Evolutionary conservation across 139 green algal genomes (phyloP), one percentile per base, ranked within the genome.

Genomic region (Volvox reticuliferus): DNA sequence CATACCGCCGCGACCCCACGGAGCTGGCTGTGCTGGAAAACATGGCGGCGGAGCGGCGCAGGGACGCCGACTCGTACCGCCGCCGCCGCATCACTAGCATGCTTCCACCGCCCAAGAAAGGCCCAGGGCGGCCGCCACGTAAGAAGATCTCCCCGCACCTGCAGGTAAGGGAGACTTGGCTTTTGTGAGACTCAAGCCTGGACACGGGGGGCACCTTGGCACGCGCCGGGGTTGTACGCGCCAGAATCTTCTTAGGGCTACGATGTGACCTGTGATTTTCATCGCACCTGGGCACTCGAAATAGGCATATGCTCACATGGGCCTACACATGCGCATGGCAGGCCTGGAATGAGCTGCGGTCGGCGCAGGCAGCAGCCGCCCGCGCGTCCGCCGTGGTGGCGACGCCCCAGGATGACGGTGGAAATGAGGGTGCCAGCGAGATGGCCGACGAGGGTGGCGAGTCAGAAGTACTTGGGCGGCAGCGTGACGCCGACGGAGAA

Each of bases 141-240:
- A 89, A 82, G 69, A 71, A 71, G 36, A 82, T 89, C 1, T 75
- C 85, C 28, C 37, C 85, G 85, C 85, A 89, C 69, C 85, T 89
- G 69, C 85, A 89, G 85, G 83, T 89, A 26, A 22, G 82, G 55
- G 63, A 32, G 62, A 6, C 33, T 36, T 30, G 65, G 63, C 1
- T 12, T 24, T 5, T 12, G 32, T 78, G 82, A 55, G 82, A 20
- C 32, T 36, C 77, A 9, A 55, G 9, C 44, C 44, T 55, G 44
- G 44, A 55, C 44, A 55, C 5, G 44, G 9, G 44, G 44, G 44
- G 44, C 9, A 55, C 44, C 44, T 9, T 14, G 44, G 44, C 44
- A 14, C 44, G 9, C 5, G 44, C 44, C 44, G 9, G 44, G 44
- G 44, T 55, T 9, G 44, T 55, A 9, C 44, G 44, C 9, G 44